Base-by-base conservation (phyloP, 1,284 basidiomycete species). In the Apiotrichum sp. region DNA sequence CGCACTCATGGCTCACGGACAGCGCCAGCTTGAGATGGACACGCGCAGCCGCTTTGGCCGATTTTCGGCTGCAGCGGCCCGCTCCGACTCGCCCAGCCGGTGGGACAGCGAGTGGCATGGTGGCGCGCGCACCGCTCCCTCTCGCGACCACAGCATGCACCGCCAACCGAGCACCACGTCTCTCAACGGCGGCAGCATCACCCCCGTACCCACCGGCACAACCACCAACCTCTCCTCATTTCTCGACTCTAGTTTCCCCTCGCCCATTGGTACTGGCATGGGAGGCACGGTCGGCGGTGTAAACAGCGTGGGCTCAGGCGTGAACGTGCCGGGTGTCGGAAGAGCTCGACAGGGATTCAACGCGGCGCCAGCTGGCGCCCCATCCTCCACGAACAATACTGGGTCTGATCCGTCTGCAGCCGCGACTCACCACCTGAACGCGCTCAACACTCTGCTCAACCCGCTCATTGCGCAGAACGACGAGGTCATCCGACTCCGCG, bases 401-500 rank as follows among this genome's bases (percentile, higher is more conserved):
- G 36, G 53, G 31, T 33, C 50, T 10, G 62, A 67, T 33, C 58
- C 63, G 6, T 58, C 59, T 6, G 52, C 47, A 9, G 58, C 63
- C 16, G 62, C 61, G 3, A 38, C 45, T 13, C 51, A 52, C 34
- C 69, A 72, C 53, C 55, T 72, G n/a, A 40, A 58, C 14, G 58
- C 64, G 11, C 55, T 72, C 10, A 47, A 53, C 9, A 47, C 34
- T 6, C 56, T 70, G 7, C 53, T 72, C 33, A 55, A 31, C 13
- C 66, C 67, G 0, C 55, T 72, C 10, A 39, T 64, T 11, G 54
- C 55, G 5, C 61, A 64, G 32, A 54, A 47, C n/a, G 66, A 69
- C 9, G 69, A 73, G 52, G 43, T 70, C 7, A 63, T 71, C 22
- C 61, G 62, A 46, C 67, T 77, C 47, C 71, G 69, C 29, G 68